Evolutionary conservation across 257 asterid species (phyloP).

Genomic region (Lycium barbarum): DNA sequence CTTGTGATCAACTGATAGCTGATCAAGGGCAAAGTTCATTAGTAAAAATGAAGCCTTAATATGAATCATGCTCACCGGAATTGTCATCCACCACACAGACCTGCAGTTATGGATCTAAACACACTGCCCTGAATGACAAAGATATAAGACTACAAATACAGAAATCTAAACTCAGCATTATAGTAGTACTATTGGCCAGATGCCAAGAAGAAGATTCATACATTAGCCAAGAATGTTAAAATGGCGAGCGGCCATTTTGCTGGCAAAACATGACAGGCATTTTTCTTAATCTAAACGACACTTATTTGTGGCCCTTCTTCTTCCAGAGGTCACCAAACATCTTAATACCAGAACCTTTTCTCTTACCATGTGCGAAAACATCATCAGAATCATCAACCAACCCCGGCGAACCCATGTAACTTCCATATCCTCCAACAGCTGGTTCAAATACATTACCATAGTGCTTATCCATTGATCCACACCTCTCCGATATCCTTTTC

Average conservation of each 20-base stretch:
- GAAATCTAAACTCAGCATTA: not conserved
- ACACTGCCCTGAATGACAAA: not conserved
- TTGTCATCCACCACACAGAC: not conserved
- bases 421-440: conserved; percentile 43
- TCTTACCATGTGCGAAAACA: conserved; percentile 70
- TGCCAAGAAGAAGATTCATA: conserved; percentile 8
- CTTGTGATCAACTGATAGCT: not conserved
- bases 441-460: conserved; percentile 52
- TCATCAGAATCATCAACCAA: conserved; percentile 58
- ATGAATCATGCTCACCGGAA: not conserved
- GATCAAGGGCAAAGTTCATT: not conserved
- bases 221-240: conserved; percentile 10
- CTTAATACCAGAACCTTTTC: conserved; percentile 72
- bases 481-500: conserved; percentile 78
- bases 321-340: conserved; percentile 95
- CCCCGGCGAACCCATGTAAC: conserved; percentile 71
- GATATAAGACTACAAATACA: not conserved
- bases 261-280: conserved; percentile 6
- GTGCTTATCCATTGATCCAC: conserved; percentile 94
- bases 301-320: conserved; percentile 73
- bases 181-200: not conserved
- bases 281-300: not conserved
- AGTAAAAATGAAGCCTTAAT: not conserved
- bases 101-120: not conserved
- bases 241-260: conserved; percentile 56